These are phyloP conservation scores for Phytopythium mirpurense DNA, from an alignment of 352 stramenopile genomes.

Conservation along the genomic window DNA sequence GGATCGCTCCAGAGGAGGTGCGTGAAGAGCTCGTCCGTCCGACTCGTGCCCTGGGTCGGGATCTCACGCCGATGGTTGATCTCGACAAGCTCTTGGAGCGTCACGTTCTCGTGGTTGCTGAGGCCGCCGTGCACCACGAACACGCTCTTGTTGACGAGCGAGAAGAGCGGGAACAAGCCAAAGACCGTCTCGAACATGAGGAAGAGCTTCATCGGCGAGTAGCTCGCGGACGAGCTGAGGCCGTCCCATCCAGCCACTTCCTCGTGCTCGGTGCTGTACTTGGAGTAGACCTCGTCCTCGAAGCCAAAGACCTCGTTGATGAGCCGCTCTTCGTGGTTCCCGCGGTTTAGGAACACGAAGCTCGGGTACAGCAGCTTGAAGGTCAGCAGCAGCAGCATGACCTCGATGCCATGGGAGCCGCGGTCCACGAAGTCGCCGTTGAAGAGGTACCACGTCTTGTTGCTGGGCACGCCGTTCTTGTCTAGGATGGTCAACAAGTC, in stretches of 20 bases:
- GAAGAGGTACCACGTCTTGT: constrained; percentile 92
- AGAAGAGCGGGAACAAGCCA: constrained; percentile 82
- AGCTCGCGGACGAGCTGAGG: constrained; percentile 57
- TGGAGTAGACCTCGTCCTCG: constrained; percentile 76
- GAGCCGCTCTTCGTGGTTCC: constrained; percentile 94
- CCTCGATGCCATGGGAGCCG: constrained; percentile 89
- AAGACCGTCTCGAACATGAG: constrained; percentile 87
- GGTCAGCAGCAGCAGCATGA: constrained; percentile 84
- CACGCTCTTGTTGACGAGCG: constrained; percentile 86
- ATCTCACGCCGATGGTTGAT: constrained; percentile 87
- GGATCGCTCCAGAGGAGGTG: constrained; percentile 92
- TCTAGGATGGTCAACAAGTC: constrained; percentile 93
- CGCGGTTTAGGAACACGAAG: constrained; percentile 91
- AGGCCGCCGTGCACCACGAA: constrained; percentile 94
- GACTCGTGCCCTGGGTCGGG: constrained; percentile 70
- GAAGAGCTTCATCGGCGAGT: constrained; percentile 77
- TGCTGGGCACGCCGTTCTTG: constrained; percentile 85
- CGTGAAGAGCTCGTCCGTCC: constrained; percentile 88
- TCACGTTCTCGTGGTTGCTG: constrained; percentile 83
- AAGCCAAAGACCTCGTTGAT: constrained; percentile 92
- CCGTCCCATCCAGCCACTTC: constrained; percentile 57
- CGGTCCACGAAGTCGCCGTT: constrained; percentile 97
- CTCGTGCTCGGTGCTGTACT: constrained; percentile 76
- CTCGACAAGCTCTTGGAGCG: constrained; percentile 75
- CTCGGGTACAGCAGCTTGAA: constrained; percentile 89